phyloP scores from a whole-genome alignment of 768 basidiomycete genomes.

The Phylloporus scabripes region DNA sequence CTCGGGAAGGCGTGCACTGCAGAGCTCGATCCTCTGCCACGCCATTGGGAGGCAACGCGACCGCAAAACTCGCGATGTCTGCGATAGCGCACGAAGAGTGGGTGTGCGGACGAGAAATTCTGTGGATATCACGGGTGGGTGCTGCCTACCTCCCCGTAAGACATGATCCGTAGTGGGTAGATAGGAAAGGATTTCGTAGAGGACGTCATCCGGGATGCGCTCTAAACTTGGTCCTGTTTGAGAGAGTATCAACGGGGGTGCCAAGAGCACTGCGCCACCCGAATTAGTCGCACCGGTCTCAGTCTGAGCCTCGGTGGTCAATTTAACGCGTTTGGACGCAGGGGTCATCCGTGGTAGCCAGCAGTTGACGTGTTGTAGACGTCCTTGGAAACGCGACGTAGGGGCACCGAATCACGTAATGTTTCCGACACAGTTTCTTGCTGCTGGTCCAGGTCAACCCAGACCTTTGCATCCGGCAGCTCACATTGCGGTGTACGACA shows the following conservation, averaged over 20 bases:
- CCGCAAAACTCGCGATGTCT: slow-evolving; percentile 6
- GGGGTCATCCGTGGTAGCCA: background rate
- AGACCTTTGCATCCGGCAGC: too few relatives aligned
- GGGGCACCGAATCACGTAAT: too few relatives aligned
- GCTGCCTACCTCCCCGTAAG: background rate
- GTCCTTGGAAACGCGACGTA: too few relatives aligned
- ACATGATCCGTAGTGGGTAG: slow-evolving; percentile 4
- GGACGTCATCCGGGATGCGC: slow-evolving; percentile 9
- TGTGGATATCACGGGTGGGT: background rate
- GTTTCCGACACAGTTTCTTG: too few relatives aligned
- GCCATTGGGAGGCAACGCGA: slow-evolving; percentile 12
- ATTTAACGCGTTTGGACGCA: background rate
- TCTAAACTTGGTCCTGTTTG: slow-evolving; percentile 2
- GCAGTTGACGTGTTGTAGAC: too few relatives aligned
- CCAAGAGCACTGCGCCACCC: background rate
- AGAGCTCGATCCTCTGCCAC: slow-evolving; percentile 9
- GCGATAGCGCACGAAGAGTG: slow-evolving; percentile 2
- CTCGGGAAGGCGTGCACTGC: background rate
- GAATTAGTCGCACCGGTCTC: background rate
- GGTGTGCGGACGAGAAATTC: background rate
- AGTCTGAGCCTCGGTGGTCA: background rate
- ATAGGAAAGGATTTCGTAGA: slow-evolving; percentile 9
- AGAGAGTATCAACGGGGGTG: background rate
- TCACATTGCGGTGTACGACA: too few relatives aligned
- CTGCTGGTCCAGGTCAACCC: too few relatives aligned